These are phyloP conservation scores for Jatropha multifida DNA, from an alignment of 441 rosid genomes.

Conservation along the genomic window DNA sequence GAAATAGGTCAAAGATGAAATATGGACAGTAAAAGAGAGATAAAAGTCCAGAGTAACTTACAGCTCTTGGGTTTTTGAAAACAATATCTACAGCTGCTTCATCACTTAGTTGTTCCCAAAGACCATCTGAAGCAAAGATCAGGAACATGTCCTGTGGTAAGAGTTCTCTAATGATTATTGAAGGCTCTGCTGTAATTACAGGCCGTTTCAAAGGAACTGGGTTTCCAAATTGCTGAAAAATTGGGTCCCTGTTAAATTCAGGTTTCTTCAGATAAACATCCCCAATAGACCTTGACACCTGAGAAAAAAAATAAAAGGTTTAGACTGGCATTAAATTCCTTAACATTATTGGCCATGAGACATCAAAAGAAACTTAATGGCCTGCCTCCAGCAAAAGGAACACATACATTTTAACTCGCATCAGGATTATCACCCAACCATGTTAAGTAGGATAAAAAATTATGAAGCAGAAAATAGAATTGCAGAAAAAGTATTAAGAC, in stretches of 20 bases:
- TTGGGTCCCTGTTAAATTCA: conserved; percentile 33
- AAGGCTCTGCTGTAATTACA: conserved; percentile 41
- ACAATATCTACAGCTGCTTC: conserved; percentile 40
- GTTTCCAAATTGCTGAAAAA: conserved; percentile 29
- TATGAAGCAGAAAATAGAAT: conserved; percentile 39
- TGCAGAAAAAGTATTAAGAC: neutral
- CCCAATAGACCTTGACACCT: conserved; percentile 45
- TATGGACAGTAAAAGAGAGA: neutral
- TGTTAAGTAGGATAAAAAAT: conserved; percentile 16
- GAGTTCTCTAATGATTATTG: conserved; percentile 32
- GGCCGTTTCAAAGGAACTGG: conserved; percentile 33
- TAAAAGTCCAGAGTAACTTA: conserved; percentile 16
- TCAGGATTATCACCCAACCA: neutral
- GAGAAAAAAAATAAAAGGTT: neutral
- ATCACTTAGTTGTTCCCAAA: conserved; percentile 43
- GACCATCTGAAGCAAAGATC: conserved; percentile 39
- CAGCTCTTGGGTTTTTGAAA: conserved; percentile 36
- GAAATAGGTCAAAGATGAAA: neutral
- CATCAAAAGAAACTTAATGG: neutral
- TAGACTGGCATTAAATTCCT: neutral
- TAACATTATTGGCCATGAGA: neutral
- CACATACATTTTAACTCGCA: neutral
- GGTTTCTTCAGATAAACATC: conserved; percentile 43
- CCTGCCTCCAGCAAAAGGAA: conserved; percentile 1
- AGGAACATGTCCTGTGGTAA: conserved; percentile 32